Base-by-base conservation (phyloP, 805 yeast species). In the Kazachstania viticola region DNA sequence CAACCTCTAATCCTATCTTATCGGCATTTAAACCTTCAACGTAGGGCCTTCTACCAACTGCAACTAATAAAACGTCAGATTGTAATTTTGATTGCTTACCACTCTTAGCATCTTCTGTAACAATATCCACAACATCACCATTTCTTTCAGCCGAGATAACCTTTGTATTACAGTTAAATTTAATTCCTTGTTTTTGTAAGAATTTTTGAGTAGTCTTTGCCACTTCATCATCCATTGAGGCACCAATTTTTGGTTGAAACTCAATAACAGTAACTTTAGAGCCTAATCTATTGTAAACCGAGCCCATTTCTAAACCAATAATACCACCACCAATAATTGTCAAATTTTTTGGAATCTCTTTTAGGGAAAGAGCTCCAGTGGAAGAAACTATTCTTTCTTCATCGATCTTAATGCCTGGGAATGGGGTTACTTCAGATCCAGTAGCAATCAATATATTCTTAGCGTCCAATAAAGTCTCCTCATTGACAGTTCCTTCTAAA, bases 261-360 rank as follows among this genome's bases (percentile, higher is more conserved):
- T 91, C 99, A 39, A 91, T 65, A 35, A 91, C 79, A 27, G 96
- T 88, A 42, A 91, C 98, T 66, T 91, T 85, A 27, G 95, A 67
- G 28, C 99, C 99, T 51, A 91, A 67, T 64, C 98, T 76, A 37
- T 87, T 66, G 79, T 93, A 91, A 29, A 91, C 99, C 17, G 97
- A 87, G 42, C 95, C 98, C 95, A 91, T 91, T 69, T 91, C 99
- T 48, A 91, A 74, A 55, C 99, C 99, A 58, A 91, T 91, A 66
- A 91, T 88, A 71, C 99, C 98, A 65, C 95, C 99, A 59, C 99
- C 99, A 51, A 91, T 88, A 63, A 91, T 76, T 46, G 88, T 79
- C 55, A 91, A 53, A 58, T 70, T 76, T 71, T 91, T 85, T 56
- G 99, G 99, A 37, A 91, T 70, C 67, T 87, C 95, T 59, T 73